Base-by-base conservation (phyloP, 2,329 filamentous ascomycete genomes). In the Phaeosphaeria sp. region DNA sequence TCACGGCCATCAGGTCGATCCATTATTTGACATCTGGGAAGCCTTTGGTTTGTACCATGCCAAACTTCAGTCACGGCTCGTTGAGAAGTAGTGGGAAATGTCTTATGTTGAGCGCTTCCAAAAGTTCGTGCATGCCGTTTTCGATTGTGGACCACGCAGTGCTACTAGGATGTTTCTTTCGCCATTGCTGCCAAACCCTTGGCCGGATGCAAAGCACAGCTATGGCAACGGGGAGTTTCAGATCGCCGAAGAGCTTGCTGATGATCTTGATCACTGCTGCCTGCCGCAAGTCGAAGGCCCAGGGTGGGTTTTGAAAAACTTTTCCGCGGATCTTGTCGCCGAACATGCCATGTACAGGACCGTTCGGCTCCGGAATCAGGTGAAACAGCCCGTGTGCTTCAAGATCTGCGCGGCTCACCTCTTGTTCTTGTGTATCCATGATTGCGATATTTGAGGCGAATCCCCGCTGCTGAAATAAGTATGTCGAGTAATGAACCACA, bases 231-330 rank as follows among this genome's bases (percentile, higher is more conserved):
- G 25, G 25, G 25, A 27, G 9, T 4, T 4, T 9, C 4, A 27
- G 25, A 27, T 27, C 25, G 5, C 9, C 5, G 25, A 27, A 27
- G 25, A 27, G 25, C 17, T 11, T 11, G 25, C 17, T 4, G 17
- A n/a, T 11, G 5, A 2, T 39, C 15, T 13, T 15, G 6, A 56
- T 27, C 6, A 62, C 39, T 15, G 59, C 46, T 15, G 42, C 33
- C 22, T 47, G 51, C 30, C 59, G 54, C 56, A 52, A 59, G 5
- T 59, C 30, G 4, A 54, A n/a, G n/a, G n/a, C n/a, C n/a, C n/a
- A n/a, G n/a, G n/a, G n/a, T n/a, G n/a, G n/a, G n/a, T n/a, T n/a
- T n/a, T n/a, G n/a, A n/a, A n/a, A n/a, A n/a, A n/a, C n/a, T n/a
- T n/a, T n/a, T n/a, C n/a, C n/a, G n/a, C n/a, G n/a, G n/a, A n/a